Evolutionary conservation across 495 filamentous ascomycete species (phyloP), one percentile per base, ranked within the genome.

Genomic region (Xylaria palmicola): DNA sequence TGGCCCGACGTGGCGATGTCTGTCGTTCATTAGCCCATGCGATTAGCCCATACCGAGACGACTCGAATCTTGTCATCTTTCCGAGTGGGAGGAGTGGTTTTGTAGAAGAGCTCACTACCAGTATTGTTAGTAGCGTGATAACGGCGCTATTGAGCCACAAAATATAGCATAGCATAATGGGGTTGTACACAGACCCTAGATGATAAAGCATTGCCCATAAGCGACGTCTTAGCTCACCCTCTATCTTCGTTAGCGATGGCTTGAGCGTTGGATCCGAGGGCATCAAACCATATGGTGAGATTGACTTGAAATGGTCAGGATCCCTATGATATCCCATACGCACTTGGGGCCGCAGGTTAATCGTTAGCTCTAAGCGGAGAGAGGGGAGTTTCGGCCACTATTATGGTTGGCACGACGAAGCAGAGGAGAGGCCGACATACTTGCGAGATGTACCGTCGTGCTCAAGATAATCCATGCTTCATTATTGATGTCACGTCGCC

Each of bases 151-250:
- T 3, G 15, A 19, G 26, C 24, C 15, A 41, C 15, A 22, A 26
- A 19, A 9, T 27, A 24, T 7, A 32, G 39, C 32, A 30, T 41
- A n/a, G 24, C n/a, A 27, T 13, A 17, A 6, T 24, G 20, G 30
- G 6, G n/a, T n/a, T 20, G 30, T 39, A 40, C 41, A 58, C 52
- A 47, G 12, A 60, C 58, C 58, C 58, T 26, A 67, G n/a, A 50
- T 62, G 59, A 55, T 72, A 75, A 52, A 80, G 59, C n/a, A 78
- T 66, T 17, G 68, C 60, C 77, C 77, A 80, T 6, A 77, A 19
- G n/a, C 76, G 69, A 39, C 77, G 68, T 50, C 77, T 71, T 69
- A 77, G 73, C 51, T 80, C 76, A 9, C 74, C 72, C 56, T 78
- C 58, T 60, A 26, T 30, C 27, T 10, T n/a, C 6, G 7, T 60